Percentiles rank a stretch among this genome's conserved stretches.
Evolutionary conservation across 805 yeast species (phyloP).

Genomic region (Saccharomyces cerevisiae): DNA sequence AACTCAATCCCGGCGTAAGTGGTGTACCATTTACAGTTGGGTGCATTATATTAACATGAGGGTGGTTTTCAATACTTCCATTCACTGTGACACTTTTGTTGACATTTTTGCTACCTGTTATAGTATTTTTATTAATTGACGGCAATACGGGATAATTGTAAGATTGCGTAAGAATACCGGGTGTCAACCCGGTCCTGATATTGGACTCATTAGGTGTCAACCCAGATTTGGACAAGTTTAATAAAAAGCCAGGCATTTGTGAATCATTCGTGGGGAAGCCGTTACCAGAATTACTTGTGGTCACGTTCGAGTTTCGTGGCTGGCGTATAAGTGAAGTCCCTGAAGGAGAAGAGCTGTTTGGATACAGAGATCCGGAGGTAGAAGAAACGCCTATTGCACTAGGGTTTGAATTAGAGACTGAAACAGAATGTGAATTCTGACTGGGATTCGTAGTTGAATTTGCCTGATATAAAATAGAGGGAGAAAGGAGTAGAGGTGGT

Average conservation of each 20-base stretch:
- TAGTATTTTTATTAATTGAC: conserved; percentile 4
- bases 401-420: neutral
- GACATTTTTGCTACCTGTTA: neutral
- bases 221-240: conserved; percentile 39
- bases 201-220: conserved; percentile 72
- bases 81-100: neutral
- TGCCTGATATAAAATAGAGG: conserved; percentile 8
- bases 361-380: conserved; percentile 1
- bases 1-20: conserved; percentile 3
- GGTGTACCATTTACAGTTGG: conserved; percentile 3
- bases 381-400: conserved; percentile 1
- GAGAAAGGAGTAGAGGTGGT: conserved; percentile 34
- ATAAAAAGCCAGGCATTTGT: conserved; percentile 14
- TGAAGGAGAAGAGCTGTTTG: neutral
- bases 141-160: conserved; percentile 15
- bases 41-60: neutral
- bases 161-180: conserved; percentile 36
- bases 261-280: conserved; percentile 2
- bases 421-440: neutral
- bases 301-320: neutral
- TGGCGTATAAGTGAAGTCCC: conserved; percentile 8
- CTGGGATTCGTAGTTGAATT: neutral
- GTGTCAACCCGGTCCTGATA: conserved; percentile 63
- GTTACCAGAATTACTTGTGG: neutral
- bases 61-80: neutral